Evolutionary conservation across 148 eudicot genomes (phyloP), one percentile per base, ranked within the genome.

Genomic region (Silene conica): DNA sequence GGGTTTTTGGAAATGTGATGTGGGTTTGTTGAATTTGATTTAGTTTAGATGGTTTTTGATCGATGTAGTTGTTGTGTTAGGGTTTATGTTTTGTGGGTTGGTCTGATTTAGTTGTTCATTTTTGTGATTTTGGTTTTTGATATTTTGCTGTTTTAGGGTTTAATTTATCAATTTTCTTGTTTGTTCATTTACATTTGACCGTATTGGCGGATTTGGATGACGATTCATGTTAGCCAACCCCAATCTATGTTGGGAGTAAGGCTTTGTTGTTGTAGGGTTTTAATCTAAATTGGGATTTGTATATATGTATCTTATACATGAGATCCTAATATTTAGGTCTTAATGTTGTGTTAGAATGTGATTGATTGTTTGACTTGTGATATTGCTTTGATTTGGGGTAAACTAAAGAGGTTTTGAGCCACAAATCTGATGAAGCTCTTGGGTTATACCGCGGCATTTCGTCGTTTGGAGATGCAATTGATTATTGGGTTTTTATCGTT

Each of bases 311-410:
- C 43, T 65, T 1, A 23, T 16, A 34, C 13, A 18, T 13, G n/a
- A 65, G 12, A 3, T 15, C 8, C 1, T 38, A 18, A 6, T 15
- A 20, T n/a, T n/a, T n/a, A n/a, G n/a, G n/a, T n/a, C n/a, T n/a
- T n/a, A n/a, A n/a, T n/a, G n/a, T n/a, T n/a, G n/a, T n/a, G n/a
- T n/a, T n/a, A n/a, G 1, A 58, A 58, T 34, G 41, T 8, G 55
- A 69, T 71, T n/a, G 56, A 26, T 64, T 46, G 41, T 21, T 23
- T 64, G 11, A 46, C 34, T 72, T 56, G 67, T 72, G 55, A 22
- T 5, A 64, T 64, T 64, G 56, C 7, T n/a, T n/a, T n/a, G n/a
- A 26, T 6, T 45, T 38, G 54, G 57, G 34, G 46, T 59, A 9
- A 59, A 20, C 22, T 21, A 9, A 9, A 8, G 63, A 59, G 28